A percentile compares a stretch with the other conserved stretches of the same genome.
Conservation (phyloP, 1,284 basidiomycete genomes). For the Mycena sp. region DNA sequence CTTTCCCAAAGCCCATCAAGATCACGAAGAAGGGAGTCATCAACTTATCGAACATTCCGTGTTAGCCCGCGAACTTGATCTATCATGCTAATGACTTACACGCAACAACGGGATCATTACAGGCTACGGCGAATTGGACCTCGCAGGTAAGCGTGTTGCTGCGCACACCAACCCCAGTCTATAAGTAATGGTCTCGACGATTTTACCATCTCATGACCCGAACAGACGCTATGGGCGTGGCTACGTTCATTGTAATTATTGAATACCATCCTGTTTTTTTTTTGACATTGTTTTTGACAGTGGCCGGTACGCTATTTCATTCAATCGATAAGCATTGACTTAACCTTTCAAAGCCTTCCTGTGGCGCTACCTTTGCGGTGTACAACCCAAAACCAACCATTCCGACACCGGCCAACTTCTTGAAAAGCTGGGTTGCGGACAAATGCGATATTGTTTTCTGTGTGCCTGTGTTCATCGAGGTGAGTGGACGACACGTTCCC, state of each 20-base stretch:
- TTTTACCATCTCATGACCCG: neutral
- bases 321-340: neutral
- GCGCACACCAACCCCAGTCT: slow-evolving; percentile 11
- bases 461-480: slow-evolving; percentile 15
- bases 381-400: slow-evolving; percentile 9
- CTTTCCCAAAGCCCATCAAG: slow-evolving; percentile 10
- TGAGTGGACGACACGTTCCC: neutral
- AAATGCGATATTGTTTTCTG: slow-evolving; percentile 15
- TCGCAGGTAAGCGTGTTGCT: slow-evolving; percentile 2
- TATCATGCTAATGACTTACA: neutral
- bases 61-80: too few species aligned
- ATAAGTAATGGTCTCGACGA: neutral
- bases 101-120: neutral
- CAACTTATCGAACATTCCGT: slow-evolving; percentile 13
- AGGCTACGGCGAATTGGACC: slow-evolving; percentile 17
- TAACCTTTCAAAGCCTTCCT: neutral
- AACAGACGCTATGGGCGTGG: slow-evolving; percentile 7
- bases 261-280: too few species aligned
- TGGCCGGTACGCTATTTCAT: slow-evolving; percentile 3
- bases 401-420: slow-evolving; percentile 6
- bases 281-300: neutral
- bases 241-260: slow-evolving; percentile 4
- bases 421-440: slow-evolving; percentile 10
- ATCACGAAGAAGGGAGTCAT: slow-evolving; percentile 8
- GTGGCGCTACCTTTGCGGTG: slow-evolving; percentile 8